A percentile compares a stretch with the other conserved stretches of the same genome.
Conservation (phyloP, 139 green algal species). For the Tetraselmis chui region DNA sequence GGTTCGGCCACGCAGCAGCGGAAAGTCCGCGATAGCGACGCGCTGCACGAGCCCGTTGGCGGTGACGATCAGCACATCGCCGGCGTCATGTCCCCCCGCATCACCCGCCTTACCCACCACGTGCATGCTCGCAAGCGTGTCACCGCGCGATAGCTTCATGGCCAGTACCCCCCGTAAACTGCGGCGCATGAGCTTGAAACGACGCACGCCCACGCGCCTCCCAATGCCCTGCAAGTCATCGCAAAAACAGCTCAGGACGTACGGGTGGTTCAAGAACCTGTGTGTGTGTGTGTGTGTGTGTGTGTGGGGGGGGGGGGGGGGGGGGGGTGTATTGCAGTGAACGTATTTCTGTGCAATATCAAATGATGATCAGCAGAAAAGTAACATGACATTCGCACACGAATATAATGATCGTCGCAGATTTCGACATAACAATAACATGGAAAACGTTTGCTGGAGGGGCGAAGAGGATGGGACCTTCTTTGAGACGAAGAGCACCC, state of each 20-base stretch:
- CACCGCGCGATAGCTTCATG: not conserved
- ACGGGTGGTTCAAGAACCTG: too few species aligned
- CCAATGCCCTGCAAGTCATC: not conserved
- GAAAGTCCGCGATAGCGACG: not conserved
- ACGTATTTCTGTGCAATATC: too few species aligned
- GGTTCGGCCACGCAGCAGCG: not conserved
- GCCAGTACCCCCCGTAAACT: not conserved
- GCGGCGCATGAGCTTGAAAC: not conserved
- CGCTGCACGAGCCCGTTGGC: not conserved
- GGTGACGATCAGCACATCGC: not conserved
- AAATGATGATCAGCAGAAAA: too few species aligned
- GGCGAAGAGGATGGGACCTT: too few species aligned
- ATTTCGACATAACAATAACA: too few species aligned
- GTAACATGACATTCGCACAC: too few species aligned
- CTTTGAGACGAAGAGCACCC: constrained; percentile 42
- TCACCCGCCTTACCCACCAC: not conserved
- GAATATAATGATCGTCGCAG: too few species aligned
- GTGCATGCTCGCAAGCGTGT: not conserved
- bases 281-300: too few species aligned
- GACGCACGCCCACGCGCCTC: not conserved
- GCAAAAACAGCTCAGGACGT: too few species aligned
- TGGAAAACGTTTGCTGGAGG: too few species aligned
- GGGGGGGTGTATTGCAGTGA: too few species aligned
- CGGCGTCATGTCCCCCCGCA: not conserved
- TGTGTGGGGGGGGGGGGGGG: too few species aligned